phyloP scores from a whole-genome alignment of 306 rosid species.

The Hippophae tibetana region DNA sequence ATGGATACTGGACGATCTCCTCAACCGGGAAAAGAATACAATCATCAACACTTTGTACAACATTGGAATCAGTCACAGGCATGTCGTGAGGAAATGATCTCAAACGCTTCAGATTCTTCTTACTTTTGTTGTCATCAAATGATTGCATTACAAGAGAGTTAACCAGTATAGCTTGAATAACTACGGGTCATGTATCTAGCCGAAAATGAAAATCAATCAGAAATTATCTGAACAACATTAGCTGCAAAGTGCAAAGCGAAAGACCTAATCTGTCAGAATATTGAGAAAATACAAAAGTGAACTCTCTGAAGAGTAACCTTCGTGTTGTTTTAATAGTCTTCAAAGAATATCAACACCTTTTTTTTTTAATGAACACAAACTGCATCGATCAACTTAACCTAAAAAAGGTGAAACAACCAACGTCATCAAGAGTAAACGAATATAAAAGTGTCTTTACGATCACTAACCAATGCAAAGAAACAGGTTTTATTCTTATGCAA shows the following conservation, averaged over 20 bases:
- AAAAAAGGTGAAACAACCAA: neutral
- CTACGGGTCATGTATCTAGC: constrained; percentile 19
- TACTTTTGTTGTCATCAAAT: constrained; percentile 39
- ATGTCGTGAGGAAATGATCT: constrained; percentile 42
- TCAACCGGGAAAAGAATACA: constrained; percentile 59
- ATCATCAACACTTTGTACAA: constrained; percentile 40
- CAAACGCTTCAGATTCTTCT: constrained; percentile 57
- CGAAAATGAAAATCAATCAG: neutral
- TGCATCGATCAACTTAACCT: neutral
- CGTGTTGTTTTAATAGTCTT: neutral
- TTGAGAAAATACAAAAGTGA: neutral
- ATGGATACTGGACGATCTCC: constrained; percentile 79
- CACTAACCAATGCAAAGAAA: neutral
- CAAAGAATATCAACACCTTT: neutral
- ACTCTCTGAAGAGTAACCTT: neutral
- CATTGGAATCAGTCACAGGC: constrained; percentile 63
- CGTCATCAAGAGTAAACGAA: neutral
- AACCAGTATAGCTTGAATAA: constrained; percentile 22
- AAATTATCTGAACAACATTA: constrained; percentile 1
- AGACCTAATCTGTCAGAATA: neutral
- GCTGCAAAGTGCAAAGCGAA: neutral
- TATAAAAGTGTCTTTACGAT: neutral
- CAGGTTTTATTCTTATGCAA: no score
- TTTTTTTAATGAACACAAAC: neutral
- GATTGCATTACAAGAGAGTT: constrained; percentile 59